Evolutionary conservation across 306 rosid genomes (phyloP), one percentile per base, ranked within the genome.

Genomic region (Quercus alba): DNA sequence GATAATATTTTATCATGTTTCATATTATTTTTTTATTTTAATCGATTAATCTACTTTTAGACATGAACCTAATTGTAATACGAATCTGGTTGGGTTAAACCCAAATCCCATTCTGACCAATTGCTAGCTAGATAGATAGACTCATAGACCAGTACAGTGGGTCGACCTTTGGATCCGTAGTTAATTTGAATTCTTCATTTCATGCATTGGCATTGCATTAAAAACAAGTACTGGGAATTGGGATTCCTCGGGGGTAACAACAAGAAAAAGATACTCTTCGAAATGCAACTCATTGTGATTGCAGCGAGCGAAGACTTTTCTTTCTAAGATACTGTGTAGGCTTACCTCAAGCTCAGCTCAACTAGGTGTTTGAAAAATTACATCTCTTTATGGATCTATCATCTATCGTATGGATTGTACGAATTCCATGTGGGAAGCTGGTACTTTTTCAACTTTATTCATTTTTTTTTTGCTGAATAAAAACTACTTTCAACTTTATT

Each of bases 361-460:
- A 79, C 58, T 74, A 72, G 41, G 64, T 56, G 61, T 76, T 75
- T 62, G 56, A 79, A 18, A 71, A 71, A 56, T 28, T 56, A 56
- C 31, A 41, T 66, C 25, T 20, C 21, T 18, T 26, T 15, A 66
- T 58, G 82, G 78, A 80, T 86, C 83, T 78, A 73, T 80, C 78
- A 76, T 84, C 46, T 41, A 8, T 41, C 46, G 2, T 41, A 78
- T 82, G 86, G 84, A 82, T 20, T 58, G 78, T 82, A 77, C 69
- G 35, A 70, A 76, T 67, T 85, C 81, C 82, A 77, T 83, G 87
- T 81, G 86, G 77, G 76, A 75, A 75, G 46, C 14, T 21, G 18
- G 20, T 30, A 69, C 70, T 77, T 79, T 72, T 80, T 77, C 33
- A 69, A 78, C 64, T 76, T 61, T n/a, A 21, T 66, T 30, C n/a